Evolutionary conservation across 306 rosid genomes (phyloP).

Genomic region (Prunus mongolica): DNA sequence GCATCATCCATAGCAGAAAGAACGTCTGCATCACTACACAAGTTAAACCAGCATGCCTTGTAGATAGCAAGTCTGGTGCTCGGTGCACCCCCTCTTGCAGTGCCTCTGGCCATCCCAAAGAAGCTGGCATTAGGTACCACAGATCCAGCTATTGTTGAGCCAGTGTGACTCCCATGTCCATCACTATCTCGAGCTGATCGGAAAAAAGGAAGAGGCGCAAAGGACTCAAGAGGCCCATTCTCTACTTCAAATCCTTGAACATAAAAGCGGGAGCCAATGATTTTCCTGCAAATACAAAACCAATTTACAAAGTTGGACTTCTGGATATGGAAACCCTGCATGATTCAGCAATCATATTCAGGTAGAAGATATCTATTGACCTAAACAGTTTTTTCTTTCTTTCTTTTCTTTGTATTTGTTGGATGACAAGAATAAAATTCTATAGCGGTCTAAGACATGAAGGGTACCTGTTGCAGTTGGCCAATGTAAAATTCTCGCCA

Average conservation of each 20-base stretch:
- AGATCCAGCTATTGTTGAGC: conserved; percentile 70
- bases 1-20: conserved; percentile 68
- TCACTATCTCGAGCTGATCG: conserved; percentile 51
- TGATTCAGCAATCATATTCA: background rate
- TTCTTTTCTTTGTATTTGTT: background rate
- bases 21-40: conserved; percentile 55
- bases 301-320: background rate
- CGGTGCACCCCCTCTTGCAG: conserved; percentile 66
- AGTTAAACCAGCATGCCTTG: conserved; percentile 66
- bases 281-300: conserved; percentile 42
- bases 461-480: conserved; percentile 65
- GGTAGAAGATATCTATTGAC: background rate
- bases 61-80: conserved; percentile 65
- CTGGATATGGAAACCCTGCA: background rate
- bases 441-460: background rate
- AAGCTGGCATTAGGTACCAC: conserved; percentile 43
- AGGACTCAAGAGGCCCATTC: conserved; percentile 39
- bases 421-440: background rate
- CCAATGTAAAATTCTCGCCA: conserved; percentile 54
- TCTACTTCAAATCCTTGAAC: conserved; percentile 48
- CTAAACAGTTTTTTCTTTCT: background rate
- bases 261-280: conserved; percentile 57
- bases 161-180: conserved; percentile 78
- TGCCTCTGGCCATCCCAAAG: conserved; percentile 55
- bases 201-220: conserved; percentile 33